Percentiles rank a stretch among this genome's conserved stretches.
Conservation (phyloP, 768 basidiomycete genomes). For the Lactifluus volemus region DNA sequence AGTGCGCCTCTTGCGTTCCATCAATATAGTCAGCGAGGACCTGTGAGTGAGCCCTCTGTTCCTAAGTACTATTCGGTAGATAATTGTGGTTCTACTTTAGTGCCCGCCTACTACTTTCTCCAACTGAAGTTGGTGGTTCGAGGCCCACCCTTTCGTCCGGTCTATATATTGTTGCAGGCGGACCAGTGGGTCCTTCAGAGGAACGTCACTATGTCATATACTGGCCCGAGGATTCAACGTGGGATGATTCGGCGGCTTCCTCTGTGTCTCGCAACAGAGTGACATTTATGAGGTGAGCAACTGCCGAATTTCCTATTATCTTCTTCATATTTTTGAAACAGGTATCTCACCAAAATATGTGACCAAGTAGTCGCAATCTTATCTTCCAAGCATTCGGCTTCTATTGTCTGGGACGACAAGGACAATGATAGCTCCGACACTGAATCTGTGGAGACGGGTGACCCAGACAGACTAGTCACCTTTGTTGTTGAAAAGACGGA, state of each 20-base stretch:
- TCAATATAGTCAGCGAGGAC: slow-evolving; percentile 30
- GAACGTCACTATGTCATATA: slow-evolving; percentile 40
- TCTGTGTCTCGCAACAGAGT: slow-evolving; percentile 43
- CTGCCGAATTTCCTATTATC: not conserved
- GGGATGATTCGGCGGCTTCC: slow-evolving; percentile 41
- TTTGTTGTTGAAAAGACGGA: slow-evolving; percentile 47
- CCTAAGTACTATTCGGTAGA: not conserved
- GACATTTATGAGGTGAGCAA: slow-evolving; percentile 50
- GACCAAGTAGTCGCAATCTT: slow-evolving; percentile 48
- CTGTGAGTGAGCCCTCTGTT: slow-evolving; percentile 29
- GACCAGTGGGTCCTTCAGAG: slow-evolving; percentile 8
- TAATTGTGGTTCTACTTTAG: not conserved
- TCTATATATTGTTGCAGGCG: not conserved
- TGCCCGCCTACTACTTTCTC: slow-evolving; percentile 15
- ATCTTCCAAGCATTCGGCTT: slow-evolving; percentile 37
- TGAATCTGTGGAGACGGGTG: slow-evolving; percentile 30
- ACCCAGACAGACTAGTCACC: slow-evolving; percentile 39
- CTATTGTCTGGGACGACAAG: slow-evolving; percentile 37
- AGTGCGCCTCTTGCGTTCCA: slow-evolving; percentile 33
- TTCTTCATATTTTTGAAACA: not conserved
- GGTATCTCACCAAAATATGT: slow-evolving; percentile 25
- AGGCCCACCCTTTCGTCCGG: not conserved
- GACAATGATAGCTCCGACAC: slow-evolving; percentile 12
- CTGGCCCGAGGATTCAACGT: slow-evolving; percentile 55
- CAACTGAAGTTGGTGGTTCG: not conserved